Evolutionary conservation across 2,329 filamentous ascomycete species (phyloP), one percentile per base, ranked within the genome.

Genomic region (Stemphylium vesicarium): DNA sequence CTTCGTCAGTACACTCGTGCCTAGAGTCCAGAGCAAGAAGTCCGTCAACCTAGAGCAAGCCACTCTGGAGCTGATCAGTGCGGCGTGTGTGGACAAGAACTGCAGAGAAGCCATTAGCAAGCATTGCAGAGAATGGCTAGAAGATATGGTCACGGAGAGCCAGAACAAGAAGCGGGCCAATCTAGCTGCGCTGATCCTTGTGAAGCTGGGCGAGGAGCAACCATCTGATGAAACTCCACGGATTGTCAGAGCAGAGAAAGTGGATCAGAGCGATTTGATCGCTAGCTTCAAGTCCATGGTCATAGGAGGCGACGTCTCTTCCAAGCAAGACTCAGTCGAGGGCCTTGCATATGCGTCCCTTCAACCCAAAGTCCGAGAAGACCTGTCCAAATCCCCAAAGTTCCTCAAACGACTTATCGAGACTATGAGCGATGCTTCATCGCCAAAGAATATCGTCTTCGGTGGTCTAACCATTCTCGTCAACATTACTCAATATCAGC

Each of bases 311-410:
- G 81, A 85, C 39, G 81, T 85, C 31, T 78, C 81, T 49, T 82
- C 81, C 59, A 83, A 84, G 57, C 85, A 89, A 65, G 87, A 90
- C 69, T 88, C 91, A 1, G 86, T 98, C 50, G 95, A 99, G 77
- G 95, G 94, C 5, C 80, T 99, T 56, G 95, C 94, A 12, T 98
- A 96, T 73, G 88, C 92, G 4, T 96, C 94, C 9, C 83, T 98
- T 33, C 91, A 92, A 66, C 86, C 94, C 5, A 87, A 85, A 55
- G 86, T 97, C 53, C 96, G 96, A 74, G 91, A 98, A 72, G 84
- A 87, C 43, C 81, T 98, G 9, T 85, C 87, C 11, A 82, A 82
- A 43, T 89, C 97, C 69, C 73, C 80, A 4, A 75, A 79, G 7
- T 87, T 98, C 42, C 77, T 98, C 26, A 84, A 85, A 62, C 84